Evolutionary conservation across 1,284 basidiomycete genomes (phyloP), one percentile per base, ranked within the genome.

Genomic region (Grifola frondosa): DNA sequence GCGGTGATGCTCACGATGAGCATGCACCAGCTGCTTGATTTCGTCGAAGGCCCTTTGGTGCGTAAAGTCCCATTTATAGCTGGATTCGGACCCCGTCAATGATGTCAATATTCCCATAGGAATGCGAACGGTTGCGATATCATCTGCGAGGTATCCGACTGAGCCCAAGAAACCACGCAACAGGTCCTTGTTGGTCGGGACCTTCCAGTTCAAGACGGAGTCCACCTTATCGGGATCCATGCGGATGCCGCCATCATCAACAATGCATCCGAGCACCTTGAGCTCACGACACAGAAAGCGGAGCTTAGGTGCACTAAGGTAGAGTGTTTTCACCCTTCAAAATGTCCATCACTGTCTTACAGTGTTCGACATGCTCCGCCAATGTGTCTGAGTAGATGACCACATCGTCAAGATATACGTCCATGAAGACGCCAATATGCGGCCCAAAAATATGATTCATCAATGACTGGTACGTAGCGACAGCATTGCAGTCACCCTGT

Each of bases 401-500:
- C 5, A 49, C 34, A 15, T 49, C 47, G 19, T 49, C 47, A 1
- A 45, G 31, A 17, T 49, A 49, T 4, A 46, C 61, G 22, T 60
- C 42, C 44, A 61, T 50, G 32, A 53, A 57, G 5, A 52, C 46
- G 6, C 58, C 60, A 13, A 64, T 48, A 38, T 54, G 47, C 1
- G 52, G 47, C n/a, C 35, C 50, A 29, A 66, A 67, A 0, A 66
- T 49, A 42, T 58, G 41, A 22, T 57, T 66, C 63, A 67, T 66
- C 0, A 65, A 33, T 11, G 58, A 35, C 47, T 67, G 64, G 50
- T 61, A 67, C 0, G 63, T 68, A 1, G 65, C 60, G 0, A 37
- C 24, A 5, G 55, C 63, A 48, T 70, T 70, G 23, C 62, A 66
- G 34, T 69, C 63, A 0, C 67, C 66, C 26, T 57, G 56, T 33